Evolutionary conservation across 2,329 filamentous ascomycete species (phyloP).

Genomic region (Lecanicillium sp.): DNA sequence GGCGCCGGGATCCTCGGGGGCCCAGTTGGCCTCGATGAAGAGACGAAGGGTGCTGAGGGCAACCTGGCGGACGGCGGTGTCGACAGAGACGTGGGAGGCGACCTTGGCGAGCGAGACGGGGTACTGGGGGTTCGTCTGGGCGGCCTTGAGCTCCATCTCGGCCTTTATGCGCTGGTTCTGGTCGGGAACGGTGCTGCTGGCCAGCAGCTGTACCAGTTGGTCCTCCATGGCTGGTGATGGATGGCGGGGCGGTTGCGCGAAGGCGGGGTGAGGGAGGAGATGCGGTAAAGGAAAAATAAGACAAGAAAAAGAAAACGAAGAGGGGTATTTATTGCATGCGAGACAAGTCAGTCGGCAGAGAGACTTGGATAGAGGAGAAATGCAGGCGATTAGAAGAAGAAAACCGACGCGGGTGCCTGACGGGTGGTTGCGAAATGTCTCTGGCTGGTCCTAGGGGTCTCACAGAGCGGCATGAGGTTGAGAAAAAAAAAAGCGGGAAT

Average conservation of each 20-base stretch:
- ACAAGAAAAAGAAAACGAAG: neutral
- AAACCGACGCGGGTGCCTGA: neutral
- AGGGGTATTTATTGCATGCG: constrained; percentile 10
- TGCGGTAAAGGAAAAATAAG: constrained; percentile 4
- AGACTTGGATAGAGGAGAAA: neutral
- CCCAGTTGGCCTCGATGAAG: constrained; percentile 84
- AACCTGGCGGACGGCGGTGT: constrained; percentile 72
- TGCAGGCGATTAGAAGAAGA: neutral
- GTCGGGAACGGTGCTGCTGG: constrained; percentile 74
- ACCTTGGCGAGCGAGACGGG: constrained; percentile 76
- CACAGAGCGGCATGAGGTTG: neutral
- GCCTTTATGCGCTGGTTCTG: constrained; percentile 77
- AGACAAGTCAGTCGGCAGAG: neutral
- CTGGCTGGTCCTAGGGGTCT: neutral
- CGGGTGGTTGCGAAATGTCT: neutral
- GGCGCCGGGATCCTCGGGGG: constrained; percentile 64
- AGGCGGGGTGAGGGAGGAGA: neutral
- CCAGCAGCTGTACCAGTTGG: constrained; percentile 81
- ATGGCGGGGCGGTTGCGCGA: constrained; percentile 1
- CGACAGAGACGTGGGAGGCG: constrained; percentile 67
- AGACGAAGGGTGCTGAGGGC: constrained; percentile 74
- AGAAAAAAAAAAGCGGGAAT: constrained; percentile 10
- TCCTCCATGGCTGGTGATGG: constrained; percentile 64
- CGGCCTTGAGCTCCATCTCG: constrained; percentile 72
- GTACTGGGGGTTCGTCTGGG: constrained; percentile 64